Base-by-base conservation (phyloP, 1,284 basidiomycete genomes). In the Coniophora puteana region DNA sequence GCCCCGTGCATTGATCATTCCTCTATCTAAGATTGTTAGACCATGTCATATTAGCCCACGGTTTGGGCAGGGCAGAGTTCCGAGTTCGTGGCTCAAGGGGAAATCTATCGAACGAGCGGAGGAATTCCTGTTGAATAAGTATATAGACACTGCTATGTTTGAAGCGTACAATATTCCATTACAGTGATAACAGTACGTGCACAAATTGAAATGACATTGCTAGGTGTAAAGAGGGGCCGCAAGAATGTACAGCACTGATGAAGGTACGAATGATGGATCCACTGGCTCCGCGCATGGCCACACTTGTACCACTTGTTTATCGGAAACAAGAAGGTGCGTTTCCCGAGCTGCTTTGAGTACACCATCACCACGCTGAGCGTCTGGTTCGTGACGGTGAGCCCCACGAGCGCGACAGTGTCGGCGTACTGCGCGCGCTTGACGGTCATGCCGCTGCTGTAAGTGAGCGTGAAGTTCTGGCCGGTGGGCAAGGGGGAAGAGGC, bases 291-390 rank as follows among this genome's bases (percentile, higher is more conserved):
- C n/a, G n/a, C n/a, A n/a, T n/a, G n/a, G n/a, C n/a, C n/a, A n/a
- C n/a, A n/a, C n/a, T n/a, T n/a, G n/a, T n/a, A n/a, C n/a, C n/a
- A n/a, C n/a, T n/a, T n/a, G n/a, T n/a, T n/a, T n/a, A n/a, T n/a
- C n/a, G n/a, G n/a, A n/a, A n/a, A n/a, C n/a, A n/a, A n/a, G 50
- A 72, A 76, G 8, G 57, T 36, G 14, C 49, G 39, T 4, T 28
- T 43, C 33, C 54, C 41, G 43, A 77, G 62, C 8, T 63, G 64
- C 18, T 55, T 35, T 13, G 74, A 76, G 48, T 76, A 76, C n/a
- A 54, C 53, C 5, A 55, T 63, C 2, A 74, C 69, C 34, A 68
- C 62, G 32, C 73, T 71, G 20, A 74, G 48, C 11, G 61, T 57
- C 52, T 70, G 68, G 23, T 57, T 49, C 8, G 46, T 54, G 17